Percentiles rank a stretch among this genome's conserved stretches.
Conservation (phyloP, 305 asterid genomes). For the Striga hermonthica region DNA sequence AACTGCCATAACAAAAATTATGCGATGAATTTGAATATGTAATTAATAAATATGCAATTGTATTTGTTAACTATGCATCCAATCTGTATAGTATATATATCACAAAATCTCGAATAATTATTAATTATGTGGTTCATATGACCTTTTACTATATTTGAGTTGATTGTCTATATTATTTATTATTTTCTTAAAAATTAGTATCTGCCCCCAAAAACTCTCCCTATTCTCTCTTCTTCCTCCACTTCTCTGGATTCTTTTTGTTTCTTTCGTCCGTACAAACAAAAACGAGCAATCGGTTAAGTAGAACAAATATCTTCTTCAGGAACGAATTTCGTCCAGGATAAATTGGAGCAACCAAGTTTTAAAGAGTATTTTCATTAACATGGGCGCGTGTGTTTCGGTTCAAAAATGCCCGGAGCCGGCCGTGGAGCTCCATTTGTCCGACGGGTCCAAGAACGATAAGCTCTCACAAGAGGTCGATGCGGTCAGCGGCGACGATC, state of each 20-base stretch:
- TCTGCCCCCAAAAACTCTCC: neutral
- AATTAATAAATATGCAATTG: too few relatives aligned
- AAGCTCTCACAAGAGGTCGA: constrained; percentile 29
- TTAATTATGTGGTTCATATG: too few relatives aligned
- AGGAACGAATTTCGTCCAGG: constrained; percentile 9
- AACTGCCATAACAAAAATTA: too few relatives aligned
- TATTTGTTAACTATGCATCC: too few relatives aligned
- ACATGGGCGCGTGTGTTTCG: constrained; percentile 76
- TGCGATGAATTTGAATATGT: too few relatives aligned
- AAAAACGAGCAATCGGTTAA: too few relatives aligned
- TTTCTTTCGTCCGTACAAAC: constrained; percentile 1
- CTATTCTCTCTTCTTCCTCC: constrained; percentile 30
- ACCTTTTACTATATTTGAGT: too few relatives aligned
- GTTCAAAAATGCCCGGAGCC: constrained; percentile 42
- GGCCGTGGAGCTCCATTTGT: constrained; percentile 39
- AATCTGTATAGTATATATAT: too few relatives aligned
- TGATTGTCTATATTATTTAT: too few relatives aligned
- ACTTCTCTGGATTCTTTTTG: neutral
- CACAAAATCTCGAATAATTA: too few relatives aligned
- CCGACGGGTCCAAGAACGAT: constrained; percentile 32
- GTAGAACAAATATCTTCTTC: too few relatives aligned
- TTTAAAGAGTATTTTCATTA: constrained; percentile 7
- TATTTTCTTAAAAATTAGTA: too few relatives aligned
- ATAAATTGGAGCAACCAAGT: neutral
- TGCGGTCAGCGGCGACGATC: constrained; percentile 30